Conservation (phyloP, 139 green algal species). For the Volvox africanus region DNA sequence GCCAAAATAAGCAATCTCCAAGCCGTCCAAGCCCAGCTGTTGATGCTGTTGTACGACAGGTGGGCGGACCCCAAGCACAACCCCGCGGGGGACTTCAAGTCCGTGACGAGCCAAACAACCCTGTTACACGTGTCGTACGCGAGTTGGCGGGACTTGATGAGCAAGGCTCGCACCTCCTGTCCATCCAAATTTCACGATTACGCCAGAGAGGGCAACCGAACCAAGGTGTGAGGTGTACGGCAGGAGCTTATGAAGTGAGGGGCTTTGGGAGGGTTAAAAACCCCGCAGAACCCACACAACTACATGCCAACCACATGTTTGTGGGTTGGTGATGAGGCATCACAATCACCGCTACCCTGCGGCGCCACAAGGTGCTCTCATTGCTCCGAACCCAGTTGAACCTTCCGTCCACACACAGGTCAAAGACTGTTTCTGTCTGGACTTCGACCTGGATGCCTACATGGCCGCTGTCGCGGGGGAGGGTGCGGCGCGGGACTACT, state of each 20-base stretch:
- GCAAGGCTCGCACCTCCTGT: conserved; percentile 24
- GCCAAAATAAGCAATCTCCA: too few relatives aligned
- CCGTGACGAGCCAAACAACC: too few relatives aligned
- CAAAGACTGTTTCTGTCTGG: conserved; percentile 32
- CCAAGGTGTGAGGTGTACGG: background rate
- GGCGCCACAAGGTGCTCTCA: too few relatives aligned
- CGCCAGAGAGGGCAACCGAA: background rate
- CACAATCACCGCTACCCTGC: too few relatives aligned
- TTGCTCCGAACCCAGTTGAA: too few relatives aligned
- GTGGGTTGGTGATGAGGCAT: too few relatives aligned
- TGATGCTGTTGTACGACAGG: background rate
- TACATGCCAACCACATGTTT: too few relatives aligned
- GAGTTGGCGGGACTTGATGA: conserved; percentile 5
- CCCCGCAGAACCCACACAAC: too few relatives aligned
- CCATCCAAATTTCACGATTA: background rate
- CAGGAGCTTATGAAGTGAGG: too few relatives aligned
- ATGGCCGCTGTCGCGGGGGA: background rate
- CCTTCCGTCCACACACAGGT: background rate
- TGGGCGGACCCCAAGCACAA: conserved; percentile 24
- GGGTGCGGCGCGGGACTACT: background rate
- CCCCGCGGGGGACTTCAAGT: conserved; percentile 20
- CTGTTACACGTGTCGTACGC: conserved; percentile 38
- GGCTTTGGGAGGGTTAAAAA: too few relatives aligned
- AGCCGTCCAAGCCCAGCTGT: too few relatives aligned
- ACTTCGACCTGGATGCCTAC: conserved; percentile 32